Conservation (phyloP, 768 basidiomycete species). For the Xerocomus brunneocitrinus region DNA sequence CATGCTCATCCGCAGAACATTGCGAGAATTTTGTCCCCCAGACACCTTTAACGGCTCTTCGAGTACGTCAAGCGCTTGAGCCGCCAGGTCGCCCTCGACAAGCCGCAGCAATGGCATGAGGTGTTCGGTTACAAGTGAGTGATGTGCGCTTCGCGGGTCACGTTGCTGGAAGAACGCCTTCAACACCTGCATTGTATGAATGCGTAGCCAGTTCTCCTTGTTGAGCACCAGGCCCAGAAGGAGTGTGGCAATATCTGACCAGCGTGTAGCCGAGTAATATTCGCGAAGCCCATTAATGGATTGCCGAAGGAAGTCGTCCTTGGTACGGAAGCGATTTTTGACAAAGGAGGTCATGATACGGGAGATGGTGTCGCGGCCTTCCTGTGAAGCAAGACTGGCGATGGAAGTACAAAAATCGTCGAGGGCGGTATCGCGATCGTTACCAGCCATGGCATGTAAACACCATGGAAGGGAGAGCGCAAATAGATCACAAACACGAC, state of each 20-base stretch:
- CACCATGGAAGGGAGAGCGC: constrained; percentile 85
- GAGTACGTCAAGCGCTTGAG: constrained; percentile 87
- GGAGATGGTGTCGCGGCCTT: constrained; percentile 72
- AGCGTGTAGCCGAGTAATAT: constrained; percentile 69
- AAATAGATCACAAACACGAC: constrained; percentile 78
- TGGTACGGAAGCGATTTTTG: constrained; percentile 82
- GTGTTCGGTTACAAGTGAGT: constrained; percentile 76
- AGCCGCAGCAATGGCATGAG: constrained; percentile 88
- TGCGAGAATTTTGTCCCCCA: constrained; percentile 71
- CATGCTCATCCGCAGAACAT: constrained; percentile 92
- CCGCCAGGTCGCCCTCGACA: constrained; percentile 80
- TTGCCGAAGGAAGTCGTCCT: constrained; percentile 91
- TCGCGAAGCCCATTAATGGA: constrained; percentile 83
- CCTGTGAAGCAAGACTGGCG: constrained; percentile 62
- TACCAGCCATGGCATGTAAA: constrained; percentile 69
- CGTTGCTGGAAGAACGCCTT: constrained; percentile 86
- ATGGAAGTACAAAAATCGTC: constrained; percentile 72
- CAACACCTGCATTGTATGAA: constrained; percentile 81
- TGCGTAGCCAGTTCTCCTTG: constrained; percentile 71
- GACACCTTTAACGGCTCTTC: constrained; percentile 84
- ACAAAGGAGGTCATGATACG: constrained; percentile 89
- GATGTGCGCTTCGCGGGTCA: constrained; percentile 69
- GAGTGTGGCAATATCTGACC: constrained; percentile 78
- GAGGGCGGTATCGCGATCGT: constrained; percentile 53
- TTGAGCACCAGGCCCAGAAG: constrained; percentile 88